Base-by-base conservation (phyloP, 2,329 filamentous ascomycete species). In the Fusarium sp. region DNA sequence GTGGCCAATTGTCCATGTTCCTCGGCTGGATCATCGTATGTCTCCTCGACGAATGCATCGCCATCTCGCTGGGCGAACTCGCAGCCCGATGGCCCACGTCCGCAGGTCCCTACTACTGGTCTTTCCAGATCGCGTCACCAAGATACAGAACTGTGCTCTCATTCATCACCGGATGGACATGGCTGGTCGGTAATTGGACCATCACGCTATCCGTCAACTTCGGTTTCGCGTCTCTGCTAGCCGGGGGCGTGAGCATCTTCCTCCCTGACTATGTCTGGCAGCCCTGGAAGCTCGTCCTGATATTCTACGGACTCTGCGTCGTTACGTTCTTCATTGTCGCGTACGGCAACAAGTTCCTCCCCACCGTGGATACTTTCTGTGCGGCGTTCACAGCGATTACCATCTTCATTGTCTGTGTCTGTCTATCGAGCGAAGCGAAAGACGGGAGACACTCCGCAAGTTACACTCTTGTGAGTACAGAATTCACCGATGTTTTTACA, bases 121-220 rank as follows among this genome's bases (percentile, higher is more conserved):
- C 90, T 4, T 89, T 90, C 62, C 81, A 87, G 70, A 83, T 93
- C 68, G 84, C 86, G 44, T 88, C 87, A 76, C 84, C 84, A 61
- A 61, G 46, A 17, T 91, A 85, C 82, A 85, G 87, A 37, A 87
- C 88, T 0, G 78, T 88, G 17, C 84, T 92, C 17, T 90, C 88
- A 17, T 93, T 90, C 82, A 84, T 90, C 57, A 92, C 90, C 1
- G 91, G 90, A 30, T 93, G 90, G 90, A 90, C 90, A 67, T 90
- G 89, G 72, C 87, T 90, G 52, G 89, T 89, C 24, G 90, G 90
- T 24, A 92, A 91, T 86, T 89, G 91, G 72, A 87, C 88, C 19
- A 80, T 93, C 48, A 89, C 88, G 0, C 86, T 91, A 26, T 91
- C 89, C 1, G 91, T 89, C 62, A 90, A 90, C 20, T 84, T 92